Evolutionary conservation across 768 basidiomycete genomes (phyloP), one percentile per base, ranked within the genome.

Genomic region (Rhodosporidiobolus sp.): DNA sequence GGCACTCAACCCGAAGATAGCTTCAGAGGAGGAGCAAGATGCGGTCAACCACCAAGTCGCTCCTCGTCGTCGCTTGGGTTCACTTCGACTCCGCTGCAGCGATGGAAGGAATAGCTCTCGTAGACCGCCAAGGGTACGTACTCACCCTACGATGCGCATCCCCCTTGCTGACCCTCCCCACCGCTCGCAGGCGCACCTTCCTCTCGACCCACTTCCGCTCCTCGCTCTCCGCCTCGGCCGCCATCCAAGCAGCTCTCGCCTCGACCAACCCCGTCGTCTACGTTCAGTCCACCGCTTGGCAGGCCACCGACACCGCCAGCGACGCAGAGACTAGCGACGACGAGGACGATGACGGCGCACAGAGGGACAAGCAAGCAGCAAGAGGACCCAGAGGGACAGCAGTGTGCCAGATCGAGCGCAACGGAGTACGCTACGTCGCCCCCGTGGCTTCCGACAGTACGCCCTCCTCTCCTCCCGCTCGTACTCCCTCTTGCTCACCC

Each of bases 191-290:
- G 17, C 74, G 70, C 10, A 45, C 48, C 54, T 65, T 75, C 67
- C 55, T 75, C 35, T 63, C 63, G 6, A 75, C 74, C 22, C 70
- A 75, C 43, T 75, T 72, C 56, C 28, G 55, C 55, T 54, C 57
- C 14, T 50, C 64, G 0, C 74, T 66, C 52, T 30, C 35, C 24
- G 43, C 70, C 26, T 56, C 52, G 22, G 50, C 66, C 58, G 74
- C 74, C 16, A 69, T 75, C 43, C 70, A 75, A 34, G 67, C 74
- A 2, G 74, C 74, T 10, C 5, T 66, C 49, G 48, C 63, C 5
- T 43, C 54, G 10, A 10, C 38, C 9, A 14, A 12, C 1, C 26
- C 74, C 12, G 58, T 75, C 17, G 35, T 54, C 4, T 75, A 64
- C 63, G 54, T 75, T 0, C 67, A 63, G 34, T 35, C 9, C 30